These are phyloP conservation scores for Rhizopus stolonifer DNA, from an alignment of 371 early-diverging fungal species.

Conservation along the genomic window DNA sequence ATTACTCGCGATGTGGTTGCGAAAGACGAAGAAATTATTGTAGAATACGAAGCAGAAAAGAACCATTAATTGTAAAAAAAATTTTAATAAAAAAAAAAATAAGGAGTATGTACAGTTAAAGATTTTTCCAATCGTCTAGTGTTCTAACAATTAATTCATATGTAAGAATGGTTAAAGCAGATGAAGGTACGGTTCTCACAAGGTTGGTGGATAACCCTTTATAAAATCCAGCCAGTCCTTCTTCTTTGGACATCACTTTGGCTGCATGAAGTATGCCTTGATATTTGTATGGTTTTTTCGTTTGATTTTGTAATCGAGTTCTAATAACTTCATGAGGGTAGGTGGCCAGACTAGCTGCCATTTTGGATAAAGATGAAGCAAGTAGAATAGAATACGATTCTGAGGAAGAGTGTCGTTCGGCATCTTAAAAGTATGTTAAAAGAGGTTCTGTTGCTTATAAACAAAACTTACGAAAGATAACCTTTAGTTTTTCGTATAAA, in stretches of 20 bases:
- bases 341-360: conserved; percentile 83
- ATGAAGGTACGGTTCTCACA: conserved; percentile 87
- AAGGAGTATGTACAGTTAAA: conserved; percentile 6
- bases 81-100: background rate
- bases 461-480: conserved; percentile 22
- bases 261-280: conserved; percentile 75
- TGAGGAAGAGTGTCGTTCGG: conserved; percentile 11
- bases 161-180: conserved; percentile 85
- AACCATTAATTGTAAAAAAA: conserved; percentile 5
- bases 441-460: background rate
- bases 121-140: conserved; percentile 37
- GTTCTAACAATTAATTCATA: conserved; percentile 66
- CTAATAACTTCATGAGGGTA: conserved; percentile 86
- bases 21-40: conserved; percentile 7
- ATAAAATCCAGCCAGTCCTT: conserved; percentile 83
- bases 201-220: conserved; percentile 87
- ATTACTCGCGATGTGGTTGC: conserved; percentile 3
- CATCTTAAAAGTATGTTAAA: conserved; percentile 3
- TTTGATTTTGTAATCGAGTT: conserved; percentile 88
- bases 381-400: conserved; percentile 65
- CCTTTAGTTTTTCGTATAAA: conserved; percentile 88
- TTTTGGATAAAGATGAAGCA: conserved; percentile 84
- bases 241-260: conserved; percentile 70
- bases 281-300: conserved; percentile 72
- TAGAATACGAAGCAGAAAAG: conserved; percentile 16